phyloP scores from a whole-genome alignment of 441 rosid genomes.

The Raphanus hybrid region DNA sequence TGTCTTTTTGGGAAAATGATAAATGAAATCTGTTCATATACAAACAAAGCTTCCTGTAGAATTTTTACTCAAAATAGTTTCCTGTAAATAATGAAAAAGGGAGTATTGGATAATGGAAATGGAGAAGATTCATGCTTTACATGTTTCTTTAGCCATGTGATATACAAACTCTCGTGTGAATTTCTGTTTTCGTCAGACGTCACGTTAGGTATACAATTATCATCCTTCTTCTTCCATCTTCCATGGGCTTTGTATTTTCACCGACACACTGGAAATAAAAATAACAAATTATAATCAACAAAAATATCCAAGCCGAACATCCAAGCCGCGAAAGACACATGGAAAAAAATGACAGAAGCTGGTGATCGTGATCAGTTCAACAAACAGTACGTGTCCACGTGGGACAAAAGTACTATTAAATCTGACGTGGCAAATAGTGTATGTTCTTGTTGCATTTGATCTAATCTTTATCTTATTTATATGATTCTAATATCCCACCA shows the following conservation, averaged over 20 bases:
- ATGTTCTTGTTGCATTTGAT: slow-evolving; percentile 21
- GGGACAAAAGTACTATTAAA: slow-evolving; percentile 20
- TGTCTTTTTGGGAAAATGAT: neutral
- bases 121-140: slow-evolving; percentile 1
- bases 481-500: slow-evolving; percentile 37
- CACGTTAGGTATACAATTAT: slow-evolving; percentile 21
- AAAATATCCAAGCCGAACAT: slow-evolving; percentile 36
- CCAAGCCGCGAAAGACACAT: slow-evolving; percentile 22
- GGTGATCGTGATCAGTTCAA: slow-evolving; percentile 34
- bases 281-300: neutral
- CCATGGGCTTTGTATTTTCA: slow-evolving; percentile 6
- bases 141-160: slow-evolving; percentile 19
- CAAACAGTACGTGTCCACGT: slow-evolving; percentile 43
- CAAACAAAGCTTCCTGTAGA: neutral
- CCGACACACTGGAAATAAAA: slow-evolving; percentile 11
- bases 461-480: slow-evolving; percentile 17
- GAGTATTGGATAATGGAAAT: neutral
- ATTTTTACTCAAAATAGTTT: neutral
- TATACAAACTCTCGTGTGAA: neutral
- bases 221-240: neutral
- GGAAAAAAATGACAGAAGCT: slow-evolving; percentile 33
- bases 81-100: neutral
- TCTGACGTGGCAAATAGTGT: slow-evolving; percentile 35
- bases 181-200: slow-evolving; percentile 27
- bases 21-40: neutral